These are phyloP conservation scores for Zymoseptoria pseudotritici DNA, from an alignment of 2,329 filamentous ascomycete species.

Conservation along the genomic window DNA sequence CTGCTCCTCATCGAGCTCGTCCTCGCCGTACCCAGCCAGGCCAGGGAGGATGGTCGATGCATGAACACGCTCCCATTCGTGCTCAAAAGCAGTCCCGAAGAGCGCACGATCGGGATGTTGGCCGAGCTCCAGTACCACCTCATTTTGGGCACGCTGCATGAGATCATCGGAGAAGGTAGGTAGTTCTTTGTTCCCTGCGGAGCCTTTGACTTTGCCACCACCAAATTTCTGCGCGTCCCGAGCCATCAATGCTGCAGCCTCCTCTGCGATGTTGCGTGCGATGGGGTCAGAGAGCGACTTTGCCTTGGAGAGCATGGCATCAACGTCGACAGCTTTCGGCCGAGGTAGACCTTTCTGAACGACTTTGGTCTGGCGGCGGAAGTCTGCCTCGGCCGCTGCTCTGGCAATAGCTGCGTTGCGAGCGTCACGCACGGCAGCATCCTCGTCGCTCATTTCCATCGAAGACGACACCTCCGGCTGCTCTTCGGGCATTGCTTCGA, in stretches of 20 bases:
- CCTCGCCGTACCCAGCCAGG: conserved; percentile 67
- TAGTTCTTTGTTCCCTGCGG: conserved; percentile 53
- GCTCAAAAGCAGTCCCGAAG: conserved; percentile 40
- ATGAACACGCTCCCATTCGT: conserved; percentile 44
- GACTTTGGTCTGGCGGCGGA: conserved; percentile 80
- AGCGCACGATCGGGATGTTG: conserved; percentile 36
- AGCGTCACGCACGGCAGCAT: conserved; percentile 67
- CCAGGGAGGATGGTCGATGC: conserved; percentile 57
- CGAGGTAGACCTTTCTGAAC: conserved; percentile 78
- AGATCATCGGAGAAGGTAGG: conserved; percentile 61
- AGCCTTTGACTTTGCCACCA: conserved; percentile 49
- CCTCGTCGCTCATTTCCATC: conserved; percentile 53
- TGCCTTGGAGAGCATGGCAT: conserved; percentile 58
- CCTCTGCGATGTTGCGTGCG: conserved; percentile 63
- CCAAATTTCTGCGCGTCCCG: conserved; percentile 74
- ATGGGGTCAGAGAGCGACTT: conserved; percentile 55
- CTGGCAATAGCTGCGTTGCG: conserved; percentile 57
- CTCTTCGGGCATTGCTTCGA: conserved; percentile 76
- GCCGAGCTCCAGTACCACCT: conserved; percentile 64
- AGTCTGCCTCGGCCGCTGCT: conserved; percentile 61
- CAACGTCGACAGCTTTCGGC: conserved; percentile 64
- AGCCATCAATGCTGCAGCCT: conserved; percentile 72
- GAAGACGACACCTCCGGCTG: conserved; percentile 50
- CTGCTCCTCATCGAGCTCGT: conserved; percentile 61
- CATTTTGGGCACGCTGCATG: conserved; percentile 66